Evolutionary conservation across 306 rosid species (phyloP), one percentile per base, ranked within the genome.

Genomic region (Spatholobus suberectus): DNA sequence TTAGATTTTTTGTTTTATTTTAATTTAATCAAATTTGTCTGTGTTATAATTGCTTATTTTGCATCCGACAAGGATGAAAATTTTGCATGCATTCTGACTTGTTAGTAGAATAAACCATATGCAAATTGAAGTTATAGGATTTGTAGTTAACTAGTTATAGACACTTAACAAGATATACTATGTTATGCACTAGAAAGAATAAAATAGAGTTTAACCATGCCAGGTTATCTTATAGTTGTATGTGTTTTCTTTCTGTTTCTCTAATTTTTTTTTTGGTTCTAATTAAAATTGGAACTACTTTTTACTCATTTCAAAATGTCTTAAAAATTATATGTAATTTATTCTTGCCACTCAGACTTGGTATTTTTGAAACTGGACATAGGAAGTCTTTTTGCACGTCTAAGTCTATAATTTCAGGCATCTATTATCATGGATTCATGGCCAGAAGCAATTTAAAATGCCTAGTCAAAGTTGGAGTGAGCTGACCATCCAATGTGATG

Each of bases 401-500:
- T 21, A 59, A 18, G 5, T 49, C 34, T 15, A 58, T 67, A 59
- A 40, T 52, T 76, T 65, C 61, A 26, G 51, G 62, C 79, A 71
- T 40, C 57, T 76, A 20, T 46, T 62, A 47, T 40, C 72, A 18
- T 52, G 72, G 23, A 78, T 9, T 40, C 72, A 18, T 52, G 72
- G 23, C 78, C 12, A 63, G 24, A 44, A 27, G 49, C 58, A 21
- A 59, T 40, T 66, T 47, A 76, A 67, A 74, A 69, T 75, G 38
- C 63, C 73, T 51, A 13, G 24, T 65, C 55, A 43, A 26, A 47
- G 38, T 13, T 62, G 55, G 63, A 41, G 35, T n/a, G 46, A 59
- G 38, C 20, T 70, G 32, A 66, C 46, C 46, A 70, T 74, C 81
- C 37, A 32, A 47, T 41, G 35, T 74, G 18, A 81, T 75, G 52